A percentile compares a stretch with the other conserved stretches of the same genome.
Conservation (phyloP, 306 rosid genomes). For the Ormosia semicastrata region DNA sequence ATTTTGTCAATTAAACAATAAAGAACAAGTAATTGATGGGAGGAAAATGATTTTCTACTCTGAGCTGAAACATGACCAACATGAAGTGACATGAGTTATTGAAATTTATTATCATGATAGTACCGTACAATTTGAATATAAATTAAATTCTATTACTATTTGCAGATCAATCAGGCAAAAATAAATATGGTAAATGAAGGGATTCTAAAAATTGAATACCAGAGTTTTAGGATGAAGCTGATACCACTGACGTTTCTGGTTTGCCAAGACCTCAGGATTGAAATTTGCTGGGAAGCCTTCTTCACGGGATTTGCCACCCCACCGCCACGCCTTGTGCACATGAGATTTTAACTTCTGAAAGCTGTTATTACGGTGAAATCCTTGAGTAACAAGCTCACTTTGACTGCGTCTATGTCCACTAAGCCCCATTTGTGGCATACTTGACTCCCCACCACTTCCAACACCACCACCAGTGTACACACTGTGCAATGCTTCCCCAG, state of each 20-base stretch:
- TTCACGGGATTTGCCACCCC: constrained; percentile 52
- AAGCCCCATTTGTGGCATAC: constrained; percentile 34
- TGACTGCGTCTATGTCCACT: constrained; percentile 59
- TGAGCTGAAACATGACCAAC: neutral
- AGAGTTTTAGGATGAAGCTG: constrained; percentile 76
- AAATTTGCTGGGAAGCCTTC: constrained; percentile 38
- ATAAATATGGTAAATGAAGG: neutral
- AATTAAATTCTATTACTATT: neutral
- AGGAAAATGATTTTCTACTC: neutral
- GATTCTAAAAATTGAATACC: constrained; percentile 51
- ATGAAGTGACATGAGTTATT: neutral
- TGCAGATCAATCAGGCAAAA: constrained; percentile 20
- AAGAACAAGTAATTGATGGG: neutral
- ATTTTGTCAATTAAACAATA: neutral
- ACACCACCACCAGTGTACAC: constrained; percentile 36
- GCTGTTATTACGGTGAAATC: constrained; percentile 51
- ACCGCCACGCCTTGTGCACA: constrained; percentile 69
- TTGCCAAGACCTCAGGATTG: constrained; percentile 87
- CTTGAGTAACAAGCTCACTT: constrained; percentile 53
- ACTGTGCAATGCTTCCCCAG: constrained; percentile 56
- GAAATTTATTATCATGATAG: neutral
- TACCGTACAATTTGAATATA: neutral
- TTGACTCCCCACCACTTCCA: constrained; percentile 26
- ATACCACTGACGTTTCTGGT: constrained; percentile 98
- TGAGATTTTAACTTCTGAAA: constrained; percentile 65